Evolutionary conservation across 2,329 filamentous ascomycete genomes (phyloP), one percentile per base, ranked within the genome.

Genomic region (Periconia macrospinosa): DNA sequence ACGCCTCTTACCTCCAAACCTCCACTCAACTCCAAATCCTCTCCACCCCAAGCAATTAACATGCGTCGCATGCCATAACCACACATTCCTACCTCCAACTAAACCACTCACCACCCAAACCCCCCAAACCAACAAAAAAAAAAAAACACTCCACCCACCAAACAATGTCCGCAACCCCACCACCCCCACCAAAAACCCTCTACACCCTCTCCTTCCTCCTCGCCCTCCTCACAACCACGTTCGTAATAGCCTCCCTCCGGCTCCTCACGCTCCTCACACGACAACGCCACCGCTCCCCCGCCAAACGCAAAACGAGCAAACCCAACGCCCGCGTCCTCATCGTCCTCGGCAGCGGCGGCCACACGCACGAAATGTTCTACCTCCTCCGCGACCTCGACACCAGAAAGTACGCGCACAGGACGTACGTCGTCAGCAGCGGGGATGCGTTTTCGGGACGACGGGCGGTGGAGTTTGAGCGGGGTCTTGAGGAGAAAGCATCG

Each of bases 331-430:
- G 92, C 72, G 79, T 92, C 50, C 79, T 96, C 30, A 83, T 96
- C 58, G 87, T 97, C 23, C 87, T 97, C 20, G 94, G 94, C 49
- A 95, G 90, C 2, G 94, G 94, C 30, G 94, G 94, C 1, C 94
- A 99, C 75, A 97, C 94, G 0, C 87, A 91, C 45, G 94, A 99
- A 75, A 96, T 99, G 89, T 81, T 96, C 58, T 86, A 88, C 67
- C 89, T 97, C 78, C 84, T 99, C 63, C 78, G 80, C 61, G 83
- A 82, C 60, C 75, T 87, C 1, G 69, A 77, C 51, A 73, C 75
- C 49, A 47, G 54, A 8, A 71, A 73, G 47, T 79, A 75, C 69
- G 79, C 76, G 6, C 87, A 90, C 64, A 84, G 94, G 23, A 93
- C 91, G 27, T 99, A 96, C 72, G 77, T 96, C 19, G 81, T 95